Evolutionary conservation across 75 land plant species (phyloP), one percentile per base, ranked within the genome.

Genomic region (Isoetes taiwanensis): DNA sequence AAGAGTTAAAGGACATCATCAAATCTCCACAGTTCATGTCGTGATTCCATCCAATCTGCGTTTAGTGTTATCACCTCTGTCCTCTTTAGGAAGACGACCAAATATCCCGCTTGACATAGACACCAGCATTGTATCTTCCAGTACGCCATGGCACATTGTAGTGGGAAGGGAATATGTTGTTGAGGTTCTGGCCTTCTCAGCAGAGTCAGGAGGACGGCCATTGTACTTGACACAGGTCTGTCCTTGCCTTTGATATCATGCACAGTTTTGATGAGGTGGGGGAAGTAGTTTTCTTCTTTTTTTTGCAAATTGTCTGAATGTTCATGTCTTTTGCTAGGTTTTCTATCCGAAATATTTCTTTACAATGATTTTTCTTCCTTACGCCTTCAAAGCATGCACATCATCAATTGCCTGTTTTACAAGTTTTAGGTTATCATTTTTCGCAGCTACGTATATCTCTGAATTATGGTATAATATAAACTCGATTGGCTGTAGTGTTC

Each of bases 161-260:
- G 67, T 64, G 34, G 86, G 81, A n/a, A 65, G 59, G 28, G 78
- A 77, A 55, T 93, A 93, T 61, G 68, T 87, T 30, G 72, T 87
- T 70, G 65, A 81, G 34, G 56, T 76, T 31, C 72, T 76, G 64
- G 76, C 73, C 35, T 79, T 79, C 38, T 76, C 95, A 4, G 29
- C 25, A 32, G 82, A 77, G 28, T 77, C 79, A 48, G 82, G 72
- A 17, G 59, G 62, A 52, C 57, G 67, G 29, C 83, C 91, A 43
- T 64, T 93, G n/a, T 68, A 69, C 34, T 56, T 93, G 30, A 87
- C 95, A 30, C 72, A 93, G 83, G 96, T 90, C 52, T 56, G 39
- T 9, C 37, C 1, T 2, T 56, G 37, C 40, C n/a, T 56, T 31
- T 32, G 11, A n/a, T n/a, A 37, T 37, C 9, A 9, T 37, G 39